These are phyloP conservation scores for Fusarium keratoplasticum DNA, from an alignment of 2,329 filamentous ascomycete genomes.

Conservation along the genomic window DNA sequence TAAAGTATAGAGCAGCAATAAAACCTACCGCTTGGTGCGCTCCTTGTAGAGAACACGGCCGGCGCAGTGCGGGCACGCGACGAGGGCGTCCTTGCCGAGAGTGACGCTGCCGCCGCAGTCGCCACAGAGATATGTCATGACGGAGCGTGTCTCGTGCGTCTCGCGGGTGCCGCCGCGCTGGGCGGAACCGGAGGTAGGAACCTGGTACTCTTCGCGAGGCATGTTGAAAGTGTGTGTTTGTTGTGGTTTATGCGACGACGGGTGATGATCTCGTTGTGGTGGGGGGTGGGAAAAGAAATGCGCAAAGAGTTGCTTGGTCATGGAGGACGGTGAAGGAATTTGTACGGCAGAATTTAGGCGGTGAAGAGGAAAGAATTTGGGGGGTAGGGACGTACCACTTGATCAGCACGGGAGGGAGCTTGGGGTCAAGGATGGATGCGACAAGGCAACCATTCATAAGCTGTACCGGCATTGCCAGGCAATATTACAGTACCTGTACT, in stretches of 20 bases:
- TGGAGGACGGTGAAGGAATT: conserved; percentile 40
- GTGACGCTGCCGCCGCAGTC: conserved; percentile 57
- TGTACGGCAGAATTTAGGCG: conserved; percentile 44
- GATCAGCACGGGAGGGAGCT: not conserved
- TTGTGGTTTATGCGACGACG: not conserved
- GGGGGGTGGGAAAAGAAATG: conserved; percentile 32
- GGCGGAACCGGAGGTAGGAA: conserved; percentile 68
- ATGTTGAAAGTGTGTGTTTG: conserved; percentile 48
- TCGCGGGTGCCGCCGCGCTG: conserved; percentile 56
- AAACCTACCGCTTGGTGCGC: conserved; percentile 89
- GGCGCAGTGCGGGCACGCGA: conserved; percentile 72
- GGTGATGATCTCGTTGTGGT: too few species aligned
- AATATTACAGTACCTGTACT: too few species aligned
- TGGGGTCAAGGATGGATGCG: not conserved
- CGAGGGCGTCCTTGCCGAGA: conserved; percentile 62
- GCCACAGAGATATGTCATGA: conserved; percentile 57
- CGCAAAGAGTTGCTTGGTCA: conserved; percentile 31
- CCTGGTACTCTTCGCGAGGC: conserved; percentile 83
- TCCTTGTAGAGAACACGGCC: conserved; percentile 98
- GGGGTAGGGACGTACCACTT: conserved; percentile 12
- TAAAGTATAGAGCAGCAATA: not conserved
- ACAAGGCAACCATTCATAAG: not conserved
- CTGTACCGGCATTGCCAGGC: not conserved
- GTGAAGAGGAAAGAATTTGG: conserved; percentile 14
- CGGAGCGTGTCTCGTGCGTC: conserved; percentile 52